These are phyloP conservation scores for Hypericum androsaemum DNA, from an alignment of 345 rosid genomes.

Conservation along the genomic window DNA sequence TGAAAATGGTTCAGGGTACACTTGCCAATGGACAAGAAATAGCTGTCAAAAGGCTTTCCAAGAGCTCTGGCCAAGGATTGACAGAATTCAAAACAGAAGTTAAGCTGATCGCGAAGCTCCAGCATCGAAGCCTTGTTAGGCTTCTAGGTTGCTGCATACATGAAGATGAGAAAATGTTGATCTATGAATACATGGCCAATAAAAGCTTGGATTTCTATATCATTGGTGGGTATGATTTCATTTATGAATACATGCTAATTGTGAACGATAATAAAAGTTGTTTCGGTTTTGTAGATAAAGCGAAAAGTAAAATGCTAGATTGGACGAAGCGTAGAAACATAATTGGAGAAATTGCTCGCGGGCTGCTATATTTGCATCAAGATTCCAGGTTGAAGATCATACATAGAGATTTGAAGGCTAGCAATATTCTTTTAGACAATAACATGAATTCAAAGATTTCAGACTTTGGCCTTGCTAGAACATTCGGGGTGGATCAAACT, in stretches of 20 bases:
- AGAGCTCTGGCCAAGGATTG: too few relatives aligned
- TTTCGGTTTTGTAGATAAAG: conserved; percentile 1
- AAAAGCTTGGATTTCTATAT: conserved; percentile 6
- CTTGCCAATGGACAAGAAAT: too few relatives aligned
- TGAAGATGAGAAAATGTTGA: neutral
- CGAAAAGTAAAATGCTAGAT: neutral
- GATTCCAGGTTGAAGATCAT: conserved; percentile 15
- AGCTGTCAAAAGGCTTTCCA: too few relatives aligned
- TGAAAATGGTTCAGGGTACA: too few relatives aligned
- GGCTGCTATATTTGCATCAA: conserved; percentile 15
- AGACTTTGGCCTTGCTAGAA: too few relatives aligned
- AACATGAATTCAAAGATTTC: too few relatives aligned
- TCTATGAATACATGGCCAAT: conserved; percentile 13
- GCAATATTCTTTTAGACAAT: neutral
- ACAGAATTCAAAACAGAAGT: neutral
- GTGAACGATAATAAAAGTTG: too few relatives aligned
- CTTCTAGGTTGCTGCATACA: conserved; percentile 13
- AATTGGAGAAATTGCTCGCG: conserved; percentile 15
- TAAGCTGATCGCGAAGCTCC: conserved; percentile 5
- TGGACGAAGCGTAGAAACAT: conserved; percentile 7
- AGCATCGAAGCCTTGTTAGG: conserved; percentile 12
- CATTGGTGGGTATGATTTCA: neutral
- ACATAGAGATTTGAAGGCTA: neutral
- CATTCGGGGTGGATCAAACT: too few relatives aligned
- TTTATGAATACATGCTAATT: too few relatives aligned